Evolutionary conservation across 257 asterid genomes (phyloP).

Genomic region (Petunia secreta): DNA sequence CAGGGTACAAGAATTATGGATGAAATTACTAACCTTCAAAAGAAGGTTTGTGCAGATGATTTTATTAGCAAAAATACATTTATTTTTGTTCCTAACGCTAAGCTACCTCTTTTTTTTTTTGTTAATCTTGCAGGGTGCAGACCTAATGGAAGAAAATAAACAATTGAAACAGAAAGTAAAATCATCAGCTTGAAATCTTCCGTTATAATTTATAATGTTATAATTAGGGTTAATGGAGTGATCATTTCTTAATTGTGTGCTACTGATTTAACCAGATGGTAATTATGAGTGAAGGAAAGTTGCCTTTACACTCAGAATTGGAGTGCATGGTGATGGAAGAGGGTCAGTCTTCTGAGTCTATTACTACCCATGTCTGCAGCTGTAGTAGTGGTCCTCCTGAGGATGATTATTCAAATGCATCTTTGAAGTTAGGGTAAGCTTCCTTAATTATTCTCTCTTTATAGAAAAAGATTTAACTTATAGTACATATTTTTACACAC

Average conservation of each 20-base stretch:
- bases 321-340: constrained; percentile 36
- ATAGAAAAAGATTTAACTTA: not conserved
- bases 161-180: constrained; percentile 42
- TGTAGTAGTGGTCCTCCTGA: constrained; percentile 44
- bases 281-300: constrained; percentile 34
- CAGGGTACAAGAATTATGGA: constrained; percentile 40
- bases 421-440: constrained; percentile 44
- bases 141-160: constrained; percentile 41
- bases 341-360: constrained; percentile 48
- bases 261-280: constrained; percentile 30
- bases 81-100: no score
- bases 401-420: constrained; percentile 45
- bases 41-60: constrained; percentile 33
- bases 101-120: no score
- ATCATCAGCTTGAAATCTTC: not conserved
- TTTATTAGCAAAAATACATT: not conserved
- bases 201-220: not conserved
- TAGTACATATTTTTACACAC: not conserved
- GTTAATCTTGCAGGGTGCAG: constrained; percentile 34
- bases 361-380: constrained; percentile 34
- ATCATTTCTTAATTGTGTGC: not conserved
- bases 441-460: not conserved
- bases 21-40: constrained; percentile 42
- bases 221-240: not conserved
- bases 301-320: not conserved